A percentile compares a stretch with the other conserved stretches of the same genome.
Conservation (phyloP, 164 flowering plant genomes). For the Dillenia turbinata region DNA sequence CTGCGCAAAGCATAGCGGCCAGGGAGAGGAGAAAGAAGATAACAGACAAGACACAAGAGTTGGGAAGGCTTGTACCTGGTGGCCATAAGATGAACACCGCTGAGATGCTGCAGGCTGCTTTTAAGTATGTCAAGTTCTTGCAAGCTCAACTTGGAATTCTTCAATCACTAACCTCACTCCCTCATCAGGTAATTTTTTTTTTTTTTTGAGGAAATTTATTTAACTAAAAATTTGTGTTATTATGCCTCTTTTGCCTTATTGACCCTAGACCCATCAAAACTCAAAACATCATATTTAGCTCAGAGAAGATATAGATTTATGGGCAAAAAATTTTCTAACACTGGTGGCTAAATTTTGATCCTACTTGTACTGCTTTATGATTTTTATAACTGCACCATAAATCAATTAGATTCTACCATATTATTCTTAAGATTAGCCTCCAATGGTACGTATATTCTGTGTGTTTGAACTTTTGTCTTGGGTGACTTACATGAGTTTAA, state of each 20-base stretch:
- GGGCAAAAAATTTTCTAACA: too few species aligned
- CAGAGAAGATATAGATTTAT: too few species aligned
- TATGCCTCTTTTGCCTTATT: neutral
- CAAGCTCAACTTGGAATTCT: conserved; percentile 72
- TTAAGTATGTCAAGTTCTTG: conserved; percentile 65
- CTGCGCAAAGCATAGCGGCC: conserved; percentile 80
- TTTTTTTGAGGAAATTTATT: neutral
- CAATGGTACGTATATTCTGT: too few species aligned
- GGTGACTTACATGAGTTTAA: too few species aligned
- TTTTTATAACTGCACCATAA: too few species aligned
- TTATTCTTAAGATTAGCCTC: too few species aligned
- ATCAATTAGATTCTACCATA: neutral
- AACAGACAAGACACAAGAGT: conserved; percentile 82
- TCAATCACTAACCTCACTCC: conserved; percentile 25
- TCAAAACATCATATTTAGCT: too few species aligned
- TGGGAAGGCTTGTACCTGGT: conserved; percentile 80
- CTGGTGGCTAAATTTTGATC: too few species aligned
- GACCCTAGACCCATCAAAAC: neutral
- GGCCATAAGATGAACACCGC: conserved; percentile 83
- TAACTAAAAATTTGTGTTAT: neutral
- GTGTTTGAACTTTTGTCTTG: too few species aligned
- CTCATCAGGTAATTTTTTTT: conserved; percentile 21
- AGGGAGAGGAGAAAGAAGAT: conserved; percentile 84
- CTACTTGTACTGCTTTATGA: too few species aligned
- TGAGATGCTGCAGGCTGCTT: conserved; percentile 80